Evolutionary conservation across 371 early-diverging fungal species (phyloP), one percentile per base, ranked within the genome.

Genomic region (Polyrhizophydium stewartii): DNA sequence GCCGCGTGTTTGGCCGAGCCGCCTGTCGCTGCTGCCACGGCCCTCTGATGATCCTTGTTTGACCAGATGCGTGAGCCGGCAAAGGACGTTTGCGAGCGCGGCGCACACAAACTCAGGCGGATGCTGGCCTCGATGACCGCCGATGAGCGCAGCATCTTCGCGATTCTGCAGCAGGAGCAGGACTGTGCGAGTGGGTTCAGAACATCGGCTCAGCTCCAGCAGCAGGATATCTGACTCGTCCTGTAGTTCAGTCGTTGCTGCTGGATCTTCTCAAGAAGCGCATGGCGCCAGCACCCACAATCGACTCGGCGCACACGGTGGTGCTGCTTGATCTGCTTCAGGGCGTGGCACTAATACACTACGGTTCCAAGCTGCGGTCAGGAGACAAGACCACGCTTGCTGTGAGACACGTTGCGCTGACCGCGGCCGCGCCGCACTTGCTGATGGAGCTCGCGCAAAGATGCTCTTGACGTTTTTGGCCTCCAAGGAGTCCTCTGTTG

Each of bases 111-210:
- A 17, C 43, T 43, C n/a, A 16, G 16, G 16, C 43, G 43, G 24
- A 24, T 53, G 30, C 13, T 53, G 53, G 6, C 53, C 27, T 12
- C 25, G 35, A 12, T 53, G 5, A 31, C 25, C 3, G 21, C 25
- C 35, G 53, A 53, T 10, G 53, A 53, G 53, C 53, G 53, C 30
- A 53, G 53, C 35, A 27, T 53, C 13, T 53, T 53, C 25, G 53
- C 53, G 13, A 53, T 53, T n/a, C 16, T 53, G 5, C 53, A 53
- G 27, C 53, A n/a, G 10, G 7, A 53, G n/a, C 53, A 31, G 27
- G 24, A 30, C 35, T 53, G 53, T 19, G 10, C 40, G 19, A 12
- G 40, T 40, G 19, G 19, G 40, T n/a, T n/a, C n/a, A n/a, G n/a
- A n/a, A n/a, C n/a, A n/a, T n/a, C n/a, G n/a, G n/a, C n/a, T n/a